Conservation (phyloP, 257 asterid genomes). For the Solanum tarijense region DNA sequence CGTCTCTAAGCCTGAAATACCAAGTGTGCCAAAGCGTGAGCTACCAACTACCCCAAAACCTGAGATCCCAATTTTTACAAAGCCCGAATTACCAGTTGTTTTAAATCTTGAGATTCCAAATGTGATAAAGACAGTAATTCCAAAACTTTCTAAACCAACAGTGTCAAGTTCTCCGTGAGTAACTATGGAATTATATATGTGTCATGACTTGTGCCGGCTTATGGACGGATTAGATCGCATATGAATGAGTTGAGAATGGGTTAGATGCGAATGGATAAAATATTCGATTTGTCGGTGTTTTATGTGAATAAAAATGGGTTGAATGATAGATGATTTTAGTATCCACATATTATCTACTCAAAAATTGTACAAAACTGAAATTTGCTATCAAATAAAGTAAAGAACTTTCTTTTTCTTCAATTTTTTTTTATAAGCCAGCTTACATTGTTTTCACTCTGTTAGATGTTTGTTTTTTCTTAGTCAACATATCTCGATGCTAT, state of each 20-base stretch:
- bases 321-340: background rate
- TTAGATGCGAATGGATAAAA: background rate
- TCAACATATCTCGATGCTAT: background rate
- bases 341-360: background rate
- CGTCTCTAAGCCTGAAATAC: background rate
- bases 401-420: background rate
- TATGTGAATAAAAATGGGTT: background rate
- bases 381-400: background rate
- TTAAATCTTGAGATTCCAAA: background rate
- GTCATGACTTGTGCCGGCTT: background rate
- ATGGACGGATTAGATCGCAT: background rate
- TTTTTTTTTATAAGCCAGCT: background rate
- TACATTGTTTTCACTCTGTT: background rate
- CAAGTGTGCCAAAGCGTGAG: background rate
- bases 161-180: background rate
- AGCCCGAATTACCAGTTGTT: constrained; percentile 4
- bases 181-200: background rate
- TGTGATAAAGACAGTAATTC: background rate
- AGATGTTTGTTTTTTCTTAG: background rate
- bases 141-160: background rate
- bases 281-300: background rate
- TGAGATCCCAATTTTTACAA: constrained; percentile 12
- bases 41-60: background rate
- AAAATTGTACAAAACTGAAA: background rate
- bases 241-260: background rate